phyloP scores from a whole-genome alignment of 164 flowering plant genomes.

The Vitis vinifera region ASM3070453v1 NC_081807.1:1029501-1030000 shows the following conservation, averaged over 20 bases:
- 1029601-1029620: not conserved
- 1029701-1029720: not conserved
- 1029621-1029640: not conserved
- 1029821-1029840: not conserved
- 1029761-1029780: too few species aligned
- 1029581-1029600: slow-evolving; percentile 35
- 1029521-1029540: slow-evolving; percentile 62
- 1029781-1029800: not conserved
- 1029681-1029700: not conserved
- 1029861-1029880: not conserved
- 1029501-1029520: slow-evolving; percentile 17
- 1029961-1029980: not conserved
- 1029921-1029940: not conserved
- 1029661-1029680: not conserved
- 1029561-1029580: slow-evolving; percentile 32
- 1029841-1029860: not conserved
- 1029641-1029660: not conserved
- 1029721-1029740: not conserved
- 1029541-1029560: slow-evolving; percentile 49
- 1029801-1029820: not conserved
- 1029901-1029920: not conserved
- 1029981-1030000: not conserved
- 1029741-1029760: not conserved
- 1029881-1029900: not conserved
- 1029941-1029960: not conserved